A percentile compares a stretch with the other conserved stretches of the same genome.
Conservation (phyloP, 1,284 basidiomycete genomes). For the Puccinia brachypodii region DNA sequence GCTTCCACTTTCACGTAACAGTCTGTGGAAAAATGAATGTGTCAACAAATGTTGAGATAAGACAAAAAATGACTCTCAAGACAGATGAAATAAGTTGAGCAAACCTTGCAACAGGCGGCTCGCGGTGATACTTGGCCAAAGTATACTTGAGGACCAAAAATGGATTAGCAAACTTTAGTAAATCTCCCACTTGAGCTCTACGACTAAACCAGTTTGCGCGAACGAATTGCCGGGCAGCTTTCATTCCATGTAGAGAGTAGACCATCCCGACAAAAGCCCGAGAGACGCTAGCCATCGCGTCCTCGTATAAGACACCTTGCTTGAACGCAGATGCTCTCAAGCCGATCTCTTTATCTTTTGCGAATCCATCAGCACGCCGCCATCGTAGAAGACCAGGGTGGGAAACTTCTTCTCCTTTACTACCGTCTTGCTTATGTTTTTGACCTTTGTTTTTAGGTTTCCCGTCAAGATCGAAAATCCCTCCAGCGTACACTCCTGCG, state of each 20-base stretch:
- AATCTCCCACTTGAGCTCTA: constrained; percentile 52
- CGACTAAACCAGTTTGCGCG: constrained; percentile 82
- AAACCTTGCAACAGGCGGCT: constrained; percentile 62
- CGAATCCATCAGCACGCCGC: constrained; percentile 32
- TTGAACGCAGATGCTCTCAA: constrained; percentile 47
- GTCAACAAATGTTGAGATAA: not conserved
- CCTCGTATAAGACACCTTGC: constrained; percentile 55
- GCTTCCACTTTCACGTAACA: constrained; percentile 89
- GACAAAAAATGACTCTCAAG: not conserved
- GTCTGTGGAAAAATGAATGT: not conserved
- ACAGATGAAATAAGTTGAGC: not conserved
- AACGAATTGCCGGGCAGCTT: constrained; percentile 77
- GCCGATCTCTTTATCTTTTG: constrained; percentile 25
- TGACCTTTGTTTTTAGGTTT: constrained; percentile 47
- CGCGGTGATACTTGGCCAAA: constrained; percentile 55
- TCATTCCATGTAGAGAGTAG: constrained; percentile 71
- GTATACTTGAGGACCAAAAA: constrained; percentile 57
- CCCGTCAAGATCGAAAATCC: constrained; percentile 41
- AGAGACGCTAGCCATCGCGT: constrained; percentile 59
- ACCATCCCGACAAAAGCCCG: constrained; percentile 62
- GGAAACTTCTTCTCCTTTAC: constrained; percentile 38
- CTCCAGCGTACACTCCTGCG: constrained; percentile 42
- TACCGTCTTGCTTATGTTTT: constrained; percentile 38
- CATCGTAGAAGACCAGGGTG: constrained; percentile 42
- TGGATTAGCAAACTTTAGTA: constrained; percentile 69